These are phyloP conservation scores for Fusarium globosum DNA, from an alignment of 2,329 filamentous ascomycete species.

Conservation along the genomic window DNA sequence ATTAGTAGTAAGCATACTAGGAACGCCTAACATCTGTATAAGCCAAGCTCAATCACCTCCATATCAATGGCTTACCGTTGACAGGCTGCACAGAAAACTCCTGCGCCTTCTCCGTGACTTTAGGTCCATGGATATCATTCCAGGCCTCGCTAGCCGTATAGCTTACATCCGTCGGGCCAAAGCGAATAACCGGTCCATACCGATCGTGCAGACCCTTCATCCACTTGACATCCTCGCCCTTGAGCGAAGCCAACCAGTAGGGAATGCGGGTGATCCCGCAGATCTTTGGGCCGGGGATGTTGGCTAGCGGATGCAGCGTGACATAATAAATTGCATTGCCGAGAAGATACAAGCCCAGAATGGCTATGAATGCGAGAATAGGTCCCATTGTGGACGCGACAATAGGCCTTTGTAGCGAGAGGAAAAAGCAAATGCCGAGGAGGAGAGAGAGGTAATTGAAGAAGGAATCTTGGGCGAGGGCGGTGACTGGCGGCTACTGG, in stretches of 20 bases:
- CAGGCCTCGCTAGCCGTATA: constrained; percentile 15
- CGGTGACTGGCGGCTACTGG: not conserved
- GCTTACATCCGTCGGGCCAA: constrained; percentile 22
- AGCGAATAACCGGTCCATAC: constrained; percentile 24
- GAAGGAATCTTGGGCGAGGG: not conserved
- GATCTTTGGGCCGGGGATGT: constrained; percentile 18
- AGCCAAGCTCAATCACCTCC: fast-evolving
- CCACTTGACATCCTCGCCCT: constrained; percentile 12
- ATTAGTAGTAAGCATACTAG: constrained; percentile 6
- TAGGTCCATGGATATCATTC: constrained; percentile 18
- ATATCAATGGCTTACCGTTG: not conserved
- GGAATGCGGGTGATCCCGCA: constrained; percentile 17
- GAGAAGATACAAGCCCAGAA: constrained; percentile 1
- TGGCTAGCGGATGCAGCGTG: constrained; percentile 13
- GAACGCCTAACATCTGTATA: not conserved
- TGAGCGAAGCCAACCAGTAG: not conserved
- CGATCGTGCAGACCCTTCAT: constrained; percentile 16
- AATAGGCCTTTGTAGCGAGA: not conserved
- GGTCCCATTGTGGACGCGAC: not conserved
- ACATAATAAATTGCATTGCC: constrained; percentile 2
- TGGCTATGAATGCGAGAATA: not conserved
- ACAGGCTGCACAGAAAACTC: constrained; percentile 12
- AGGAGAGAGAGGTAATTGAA: not conserved
- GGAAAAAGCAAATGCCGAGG: not conserved
- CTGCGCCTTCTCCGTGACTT: constrained; percentile 9